Percentiles rank a stretch among this genome's conserved stretches.
These are phyloP conservation scores for Lodderomyces orthopsilosis DNA, from an alignment of 1,139 yeast species.

Conservation along the genomic window DNA sequence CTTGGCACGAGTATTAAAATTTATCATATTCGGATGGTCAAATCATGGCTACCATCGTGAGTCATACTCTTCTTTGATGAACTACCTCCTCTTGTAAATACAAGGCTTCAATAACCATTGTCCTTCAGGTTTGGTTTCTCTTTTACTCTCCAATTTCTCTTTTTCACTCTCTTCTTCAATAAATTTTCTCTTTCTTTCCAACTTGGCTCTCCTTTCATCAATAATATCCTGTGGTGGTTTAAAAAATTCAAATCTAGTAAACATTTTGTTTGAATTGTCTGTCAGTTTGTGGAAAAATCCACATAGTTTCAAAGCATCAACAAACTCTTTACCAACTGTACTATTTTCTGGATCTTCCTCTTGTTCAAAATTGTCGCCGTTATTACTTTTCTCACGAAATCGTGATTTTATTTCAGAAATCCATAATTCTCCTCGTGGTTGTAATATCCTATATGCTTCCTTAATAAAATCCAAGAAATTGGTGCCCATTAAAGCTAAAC, in stretches of 20 bases:
- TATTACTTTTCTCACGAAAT: constrained; percentile 53
- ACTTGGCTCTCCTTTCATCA: constrained; percentile 61
- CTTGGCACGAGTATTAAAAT: neutral
- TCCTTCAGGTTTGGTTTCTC: constrained; percentile 68
- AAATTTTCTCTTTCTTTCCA: constrained; percentile 65
- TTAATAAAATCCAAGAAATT: constrained; percentile 86
- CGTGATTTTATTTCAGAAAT: constrained; percentile 95
- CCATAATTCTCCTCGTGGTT: constrained; percentile 95
- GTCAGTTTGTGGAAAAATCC: constrained; percentile 90
- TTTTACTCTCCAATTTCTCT: constrained; percentile 54
- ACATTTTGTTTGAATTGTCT: constrained; percentile 89
- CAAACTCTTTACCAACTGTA: constrained; percentile 69
- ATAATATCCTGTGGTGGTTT: constrained; percentile 75
- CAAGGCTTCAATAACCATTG: constrained; percentile 93
- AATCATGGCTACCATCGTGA: too few relatives aligned
- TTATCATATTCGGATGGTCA: too few relatives aligned
- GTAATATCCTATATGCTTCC: constrained; percentile 84
- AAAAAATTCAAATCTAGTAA: constrained; percentile 88
- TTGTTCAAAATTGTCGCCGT: constrained; percentile 11
- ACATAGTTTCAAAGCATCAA: constrained; percentile 65
- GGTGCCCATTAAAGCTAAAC: constrained; percentile 96
- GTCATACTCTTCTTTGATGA: too few relatives aligned
- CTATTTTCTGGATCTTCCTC: constrained; percentile 19
- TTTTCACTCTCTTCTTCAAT: constrained; percentile 66
- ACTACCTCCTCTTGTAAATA: constrained; percentile 85